phyloP scores from a whole-genome alignment of 164 flowering plant species.

The Vitis amurensis region DNA sequence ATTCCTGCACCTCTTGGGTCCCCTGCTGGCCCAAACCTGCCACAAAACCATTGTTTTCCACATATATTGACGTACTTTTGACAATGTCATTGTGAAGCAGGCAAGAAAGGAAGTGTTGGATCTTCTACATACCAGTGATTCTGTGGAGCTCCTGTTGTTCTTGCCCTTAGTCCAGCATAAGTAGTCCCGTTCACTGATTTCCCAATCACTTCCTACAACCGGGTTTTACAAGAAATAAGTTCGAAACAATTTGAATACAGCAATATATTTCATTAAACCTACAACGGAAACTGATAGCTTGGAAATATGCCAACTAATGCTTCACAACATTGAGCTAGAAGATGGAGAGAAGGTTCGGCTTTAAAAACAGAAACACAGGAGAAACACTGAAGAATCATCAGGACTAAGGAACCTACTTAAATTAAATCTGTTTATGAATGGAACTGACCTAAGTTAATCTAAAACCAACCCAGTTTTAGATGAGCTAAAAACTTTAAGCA shows the following conservation, averaged over 20 bases:
- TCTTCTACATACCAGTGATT: constrained; percentile 80
- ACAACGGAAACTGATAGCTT: too few relatives aligned
- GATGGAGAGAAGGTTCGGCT: too few relatives aligned
- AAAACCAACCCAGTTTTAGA: too few relatives aligned
- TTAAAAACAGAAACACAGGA: too few relatives aligned
- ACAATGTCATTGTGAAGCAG: background rate
- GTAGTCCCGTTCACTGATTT: constrained; percentile 94
- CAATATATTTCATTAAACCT: too few relatives aligned
- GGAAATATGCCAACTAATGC: too few relatives aligned
- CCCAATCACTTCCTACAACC: constrained; percentile 81
- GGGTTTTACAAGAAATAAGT: background rate
- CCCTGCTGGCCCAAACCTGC: constrained; percentile 98
- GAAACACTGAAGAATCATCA: too few relatives aligned
- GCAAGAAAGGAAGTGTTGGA: background rate
- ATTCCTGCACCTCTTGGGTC: constrained; percentile 99
- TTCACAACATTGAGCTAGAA: too few relatives aligned
- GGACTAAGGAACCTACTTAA: too few relatives aligned
- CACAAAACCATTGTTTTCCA: constrained; percentile 4
- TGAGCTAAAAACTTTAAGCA: too few relatives aligned
- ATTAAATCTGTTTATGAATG: too few relatives aligned
- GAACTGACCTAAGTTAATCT: too few relatives aligned
- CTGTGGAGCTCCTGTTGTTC: constrained; percentile 99
- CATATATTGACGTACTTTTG: background rate
- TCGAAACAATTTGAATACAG: background rate
- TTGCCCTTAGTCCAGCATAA: constrained; percentile 89